These are phyloP conservation scores for Phanerochaete carnosa DNA, from an alignment of 768 basidiomycete genomes.

Conservation along the genomic window DNA sequence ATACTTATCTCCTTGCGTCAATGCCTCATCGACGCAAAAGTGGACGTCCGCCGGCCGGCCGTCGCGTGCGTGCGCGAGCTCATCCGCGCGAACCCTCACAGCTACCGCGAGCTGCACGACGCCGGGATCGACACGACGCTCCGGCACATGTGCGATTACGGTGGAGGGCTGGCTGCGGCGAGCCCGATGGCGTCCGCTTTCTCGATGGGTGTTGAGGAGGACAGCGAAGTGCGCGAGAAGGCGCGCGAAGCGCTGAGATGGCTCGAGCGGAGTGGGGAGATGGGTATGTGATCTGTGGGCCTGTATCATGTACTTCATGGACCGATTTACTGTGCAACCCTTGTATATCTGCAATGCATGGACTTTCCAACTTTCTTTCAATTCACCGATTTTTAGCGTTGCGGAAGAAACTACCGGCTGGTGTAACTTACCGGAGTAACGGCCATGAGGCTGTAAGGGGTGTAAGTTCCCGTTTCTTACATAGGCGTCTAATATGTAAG, in stretches of 20 bases:
- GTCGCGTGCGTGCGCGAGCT: constrained; percentile 59
- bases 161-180: constrained; percentile 24
- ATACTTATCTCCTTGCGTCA: constrained; percentile 53
- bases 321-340: too few relatives aligned
- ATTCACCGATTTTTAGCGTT: too few relatives aligned
- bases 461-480: too few relatives aligned
- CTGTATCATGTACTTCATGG: too few relatives aligned
- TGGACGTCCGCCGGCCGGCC: constrained; percentile 58
- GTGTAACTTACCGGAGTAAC: too few relatives aligned
- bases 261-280: constrained; percentile 28
- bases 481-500: too few relatives aligned
- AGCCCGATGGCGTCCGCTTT: constrained; percentile 29
- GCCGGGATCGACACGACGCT: constrained; percentile 44
- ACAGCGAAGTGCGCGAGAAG: constrained; percentile 53
- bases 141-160: constrained; percentile 40
- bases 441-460: too few relatives aligned
- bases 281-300: not conserved
- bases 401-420: too few relatives aligned
- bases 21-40: constrained; percentile 57
- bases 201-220: constrained; percentile 50
- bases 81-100: constrained; percentile 36
- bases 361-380: too few relatives aligned
- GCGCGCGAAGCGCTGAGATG: constrained; percentile 56
- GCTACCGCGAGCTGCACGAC: constrained; percentile 37
- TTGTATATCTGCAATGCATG: too few relatives aligned